These are phyloP conservation scores for Mollisiaceae sp. DNA, from an alignment of 2,329 filamentous ascomycete species.

Conservation along the genomic window DNA sequence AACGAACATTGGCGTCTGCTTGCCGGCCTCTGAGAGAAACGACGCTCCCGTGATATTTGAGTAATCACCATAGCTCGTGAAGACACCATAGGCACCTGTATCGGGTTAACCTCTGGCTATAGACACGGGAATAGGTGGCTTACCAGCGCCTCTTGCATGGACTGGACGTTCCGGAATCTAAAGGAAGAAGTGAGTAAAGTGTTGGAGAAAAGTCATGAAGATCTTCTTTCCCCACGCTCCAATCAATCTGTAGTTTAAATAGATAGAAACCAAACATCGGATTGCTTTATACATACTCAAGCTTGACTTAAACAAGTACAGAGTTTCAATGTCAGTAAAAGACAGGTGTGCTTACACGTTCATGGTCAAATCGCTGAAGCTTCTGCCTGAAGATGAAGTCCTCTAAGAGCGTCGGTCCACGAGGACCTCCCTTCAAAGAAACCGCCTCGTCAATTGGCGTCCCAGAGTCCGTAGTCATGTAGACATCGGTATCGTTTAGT, in stretches of 20 bases:
- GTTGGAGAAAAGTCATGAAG: background rate
- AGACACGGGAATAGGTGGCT: conserved; percentile 40
- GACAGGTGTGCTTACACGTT: conserved; percentile 55
- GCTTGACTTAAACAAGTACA: too few species aligned
- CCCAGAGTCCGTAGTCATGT: conserved; percentile 69
- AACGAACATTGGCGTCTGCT: conserved; percentile 67
- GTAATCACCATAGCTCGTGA: conserved; percentile 68
- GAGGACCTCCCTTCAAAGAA: conserved; percentile 66
- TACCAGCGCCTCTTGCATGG: conserved; percentile 68
- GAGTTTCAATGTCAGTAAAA: background rate
- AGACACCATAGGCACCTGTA: conserved; percentile 68
- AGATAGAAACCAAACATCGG: background rate
- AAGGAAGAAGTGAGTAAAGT: background rate
- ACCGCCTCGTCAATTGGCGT: conserved; percentile 70
- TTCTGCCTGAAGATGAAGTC: conserved; percentile 77
- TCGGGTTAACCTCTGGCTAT: conserved; percentile 51
- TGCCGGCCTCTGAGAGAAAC: conserved; percentile 62
- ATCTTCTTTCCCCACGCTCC: background rate
- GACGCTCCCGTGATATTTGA: conserved; percentile 71
- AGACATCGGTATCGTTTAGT: conserved; percentile 56
- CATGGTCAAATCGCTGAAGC: conserved; percentile 72
- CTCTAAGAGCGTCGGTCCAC: conserved; percentile 72
- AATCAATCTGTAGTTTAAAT: background rate
- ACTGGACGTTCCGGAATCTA: conserved; percentile 63
- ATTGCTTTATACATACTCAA: background rate